Evolutionary conservation across 208 protist genomes (phyloP), one percentile per base, ranked within the genome.

Genomic region (Leishmania gerbilli): DNA sequence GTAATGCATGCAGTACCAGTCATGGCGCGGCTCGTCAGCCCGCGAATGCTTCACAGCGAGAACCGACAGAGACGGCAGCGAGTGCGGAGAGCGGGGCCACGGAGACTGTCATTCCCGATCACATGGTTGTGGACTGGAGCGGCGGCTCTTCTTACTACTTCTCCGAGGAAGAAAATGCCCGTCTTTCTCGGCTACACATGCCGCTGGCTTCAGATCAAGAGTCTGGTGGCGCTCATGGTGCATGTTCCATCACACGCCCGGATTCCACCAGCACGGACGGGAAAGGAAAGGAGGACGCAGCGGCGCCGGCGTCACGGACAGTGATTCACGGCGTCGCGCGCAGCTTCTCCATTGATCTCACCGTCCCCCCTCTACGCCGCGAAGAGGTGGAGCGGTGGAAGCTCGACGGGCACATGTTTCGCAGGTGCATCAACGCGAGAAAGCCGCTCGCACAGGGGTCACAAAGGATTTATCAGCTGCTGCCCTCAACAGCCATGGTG

Each of bases 351-450:
- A 67, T 94, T 6, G 79, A 89, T 37, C 74, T 81, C 7, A 76
- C 75, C 5, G 80, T 74, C 5, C 91, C 94, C 0, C 90, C 89
- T 0, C 27, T 97, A 19, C 88, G 87, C 15, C 27, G 68, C 0
- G 88, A 89, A 27, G 92, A 96, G 62, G 53, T 91, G 53, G 89
- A 91, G 71, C 78, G 86, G 24, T 95, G 89, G 91, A 84, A 80
- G 64, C 84, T 97, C 6, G 90, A 90, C 17, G 49, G 79, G n/a
- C 65, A 15, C 51, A 3, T 77, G 8, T 42, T 81, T 45, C 53
- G 74, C 62, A 81, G 67, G 45, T 68, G 82, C 17, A 24, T 74
- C n/a, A 21, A 60, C 15, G 27, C 40, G 6, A 47, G 55, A 31
- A n/a, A 17, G 11, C 45, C 55, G 37, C 24, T 71, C 21, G 15